These are phyloP conservation scores for Solanum dulcamara DNA, from an alignment of 257 asterid species.

Conservation along the genomic window DNA sequence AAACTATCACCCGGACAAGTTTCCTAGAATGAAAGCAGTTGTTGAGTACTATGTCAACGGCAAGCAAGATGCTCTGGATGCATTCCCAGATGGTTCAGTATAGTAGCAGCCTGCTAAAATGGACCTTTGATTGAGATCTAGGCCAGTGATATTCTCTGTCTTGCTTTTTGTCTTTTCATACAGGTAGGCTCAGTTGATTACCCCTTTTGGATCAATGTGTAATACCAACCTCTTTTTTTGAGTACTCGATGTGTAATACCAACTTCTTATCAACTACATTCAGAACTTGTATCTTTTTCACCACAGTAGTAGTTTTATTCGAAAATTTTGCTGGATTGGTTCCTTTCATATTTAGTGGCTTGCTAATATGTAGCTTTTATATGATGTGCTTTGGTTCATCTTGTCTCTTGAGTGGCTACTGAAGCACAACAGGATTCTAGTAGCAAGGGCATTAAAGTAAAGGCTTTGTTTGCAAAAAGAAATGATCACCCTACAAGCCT, in stretches of 20 bases:
- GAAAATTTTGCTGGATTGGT: background rate
- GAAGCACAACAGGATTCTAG: background rate
- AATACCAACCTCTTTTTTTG: background rate
- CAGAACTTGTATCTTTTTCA: background rate
- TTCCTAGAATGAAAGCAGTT: slow-evolving; percentile 19
- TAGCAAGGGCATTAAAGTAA: background rate
- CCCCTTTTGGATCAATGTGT: slow-evolving; percentile 1
- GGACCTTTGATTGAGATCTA: background rate
- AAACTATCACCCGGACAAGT: slow-evolving; percentile 21
- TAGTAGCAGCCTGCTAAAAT: background rate
- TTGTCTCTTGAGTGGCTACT: background rate
- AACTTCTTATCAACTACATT: background rate
- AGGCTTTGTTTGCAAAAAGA: background rate
- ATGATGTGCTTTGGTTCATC: background rate
- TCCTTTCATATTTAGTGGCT: background rate
- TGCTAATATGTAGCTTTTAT: background rate
- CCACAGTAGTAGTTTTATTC: background rate
- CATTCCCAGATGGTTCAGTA: slow-evolving; percentile 17
- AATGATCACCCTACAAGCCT: background rate
- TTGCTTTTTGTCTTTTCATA: slow-evolving; percentile 1
- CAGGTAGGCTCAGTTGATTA: background rate
- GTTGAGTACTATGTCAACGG: slow-evolving; percentile 16
- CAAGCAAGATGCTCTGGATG: slow-evolving; percentile 14
- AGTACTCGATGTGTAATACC: background rate
- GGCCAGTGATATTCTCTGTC: background rate